These are phyloP conservation scores for Beauveria sp. DNA, from an alignment of 2,329 filamentous ascomycete species.

Conservation along the genomic window DNA sequence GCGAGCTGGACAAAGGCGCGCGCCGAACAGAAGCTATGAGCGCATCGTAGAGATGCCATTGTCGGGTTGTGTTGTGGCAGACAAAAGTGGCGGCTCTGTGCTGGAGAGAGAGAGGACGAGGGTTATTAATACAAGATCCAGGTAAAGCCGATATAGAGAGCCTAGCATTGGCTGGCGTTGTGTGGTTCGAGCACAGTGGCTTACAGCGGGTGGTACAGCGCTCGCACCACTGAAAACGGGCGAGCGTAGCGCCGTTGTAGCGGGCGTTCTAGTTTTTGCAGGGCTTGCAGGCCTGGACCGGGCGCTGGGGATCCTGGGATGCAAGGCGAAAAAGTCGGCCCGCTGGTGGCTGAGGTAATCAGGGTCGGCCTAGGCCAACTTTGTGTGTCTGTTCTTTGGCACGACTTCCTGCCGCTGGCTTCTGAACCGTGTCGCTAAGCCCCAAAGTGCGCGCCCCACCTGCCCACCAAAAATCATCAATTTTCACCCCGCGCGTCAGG, in stretches of 20 bases:
- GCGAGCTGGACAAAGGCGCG: conserved; percentile 35
- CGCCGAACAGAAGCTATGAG: conserved; percentile 30
- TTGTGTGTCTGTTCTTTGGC: conserved; percentile 5
- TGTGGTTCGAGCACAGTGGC: not conserved
- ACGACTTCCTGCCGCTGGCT: not conserved
- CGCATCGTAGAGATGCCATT: conserved; percentile 32
- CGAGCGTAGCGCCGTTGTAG: not conserved
- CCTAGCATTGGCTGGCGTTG: conserved; percentile 14
- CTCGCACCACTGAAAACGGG: not conserved
- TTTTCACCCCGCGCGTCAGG: conserved; percentile 21
- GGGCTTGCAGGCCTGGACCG: no score
- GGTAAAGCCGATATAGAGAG: conserved; percentile 12
- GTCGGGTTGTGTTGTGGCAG: conserved; percentile 1
- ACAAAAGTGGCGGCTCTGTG: not conserved
- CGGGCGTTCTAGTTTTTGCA: not conserved
- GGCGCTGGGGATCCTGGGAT: no score
- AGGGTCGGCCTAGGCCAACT: conserved; percentile 9
- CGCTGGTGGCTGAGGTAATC: conserved; percentile 11
- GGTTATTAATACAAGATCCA: conserved; percentile 8
- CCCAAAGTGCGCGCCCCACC: conserved; percentile 31
- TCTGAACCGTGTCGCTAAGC: conserved; percentile 26
- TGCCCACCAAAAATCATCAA: conserved; percentile 36
- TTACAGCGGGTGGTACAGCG: not conserved
- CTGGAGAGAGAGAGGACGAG: not conserved
- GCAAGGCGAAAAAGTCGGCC: not conserved